A percentile compares a stretch with the other conserved stretches of the same genome.
phyloP scores from a whole-genome alignment of 345 rosid species.

The Eucalyptus pumila region DNA sequence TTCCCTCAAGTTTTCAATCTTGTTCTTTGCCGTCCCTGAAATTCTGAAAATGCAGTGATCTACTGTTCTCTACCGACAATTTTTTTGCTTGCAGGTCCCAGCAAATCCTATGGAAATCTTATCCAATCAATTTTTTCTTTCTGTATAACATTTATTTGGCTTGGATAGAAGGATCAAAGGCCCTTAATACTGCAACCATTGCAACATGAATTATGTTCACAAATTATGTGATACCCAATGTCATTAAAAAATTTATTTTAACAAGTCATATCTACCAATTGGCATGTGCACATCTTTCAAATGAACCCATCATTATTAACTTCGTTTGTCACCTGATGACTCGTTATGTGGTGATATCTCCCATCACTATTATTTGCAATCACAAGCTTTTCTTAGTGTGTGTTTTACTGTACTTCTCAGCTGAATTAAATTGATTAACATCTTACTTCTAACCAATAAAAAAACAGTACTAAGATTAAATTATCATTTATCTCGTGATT shows the following conservation, averaged over 20 bases:
- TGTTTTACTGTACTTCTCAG: not conserved
- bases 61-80: rapidly evolving
- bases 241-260: not conserved
- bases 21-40: not conserved
- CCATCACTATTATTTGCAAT: not conserved
- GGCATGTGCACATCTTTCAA: not conserved
- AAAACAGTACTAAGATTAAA: not conserved
- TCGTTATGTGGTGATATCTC: not conserved
- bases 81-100: not conserved
- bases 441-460: not conserved
- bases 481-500: not conserved
- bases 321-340: not conserved
- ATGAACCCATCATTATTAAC: not conserved
- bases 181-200: not conserved
- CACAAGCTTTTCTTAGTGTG: not conserved
- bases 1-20: not conserved
- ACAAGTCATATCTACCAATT: not conserved
- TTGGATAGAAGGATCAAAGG: not conserved
- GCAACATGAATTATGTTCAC: not conserved
- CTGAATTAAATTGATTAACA: not conserved
- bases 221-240: not conserved
- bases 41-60: not conserved
- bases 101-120: not conserved
- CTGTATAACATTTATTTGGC: not conserved
- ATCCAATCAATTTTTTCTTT: not conserved